Evolutionary conservation across 371 early-diverging fungal species (phyloP).

Genomic region (Enterospora canceri): DNA sequence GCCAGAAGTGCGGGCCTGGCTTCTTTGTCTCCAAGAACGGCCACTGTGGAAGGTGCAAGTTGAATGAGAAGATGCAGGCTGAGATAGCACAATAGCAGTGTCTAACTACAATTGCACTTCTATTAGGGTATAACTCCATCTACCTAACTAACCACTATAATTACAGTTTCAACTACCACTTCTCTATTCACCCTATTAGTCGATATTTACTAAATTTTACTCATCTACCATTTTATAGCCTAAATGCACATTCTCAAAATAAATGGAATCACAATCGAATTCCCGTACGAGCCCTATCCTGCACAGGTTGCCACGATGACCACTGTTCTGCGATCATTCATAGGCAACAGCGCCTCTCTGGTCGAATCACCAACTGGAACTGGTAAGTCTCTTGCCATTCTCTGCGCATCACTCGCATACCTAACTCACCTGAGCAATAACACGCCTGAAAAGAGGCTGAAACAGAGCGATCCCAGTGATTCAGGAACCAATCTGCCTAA

Average conservation of each 20-base stretch:
- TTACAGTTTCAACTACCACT: too few relatives aligned
- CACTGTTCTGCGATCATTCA: constrained; percentile 58
- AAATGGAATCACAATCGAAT: constrained; percentile 27
- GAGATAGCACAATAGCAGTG: too few relatives aligned
- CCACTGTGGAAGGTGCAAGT: constrained; percentile 44
- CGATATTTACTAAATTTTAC: not conserved
- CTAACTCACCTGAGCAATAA: constrained; percentile 24
- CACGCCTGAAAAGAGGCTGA: not conserved
- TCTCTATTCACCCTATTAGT: not conserved
- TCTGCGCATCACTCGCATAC: constrained; percentile 60
- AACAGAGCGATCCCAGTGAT: not conserved
- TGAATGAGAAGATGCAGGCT: too few relatives aligned
- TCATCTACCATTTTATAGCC: not conserved
- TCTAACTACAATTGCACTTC: too few relatives aligned
- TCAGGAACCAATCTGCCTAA: constrained; percentile 15
- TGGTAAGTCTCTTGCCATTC: constrained; percentile 60
- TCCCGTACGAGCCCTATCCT: constrained; percentile 60
- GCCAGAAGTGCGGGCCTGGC: constrained; percentile 82
- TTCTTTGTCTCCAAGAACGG: constrained; percentile 83
- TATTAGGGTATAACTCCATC: too few relatives aligned
- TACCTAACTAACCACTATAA: too few relatives aligned
- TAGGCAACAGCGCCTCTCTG: constrained; percentile 55
- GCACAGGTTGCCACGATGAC: constrained; percentile 59
- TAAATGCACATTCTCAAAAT: constrained; percentile 28
- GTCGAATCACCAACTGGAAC: constrained; percentile 62